A percentile compares a stretch with the other conserved stretches of the same genome.
These are phyloP conservation scores for Parastagonospora nodorum DNA, from an alignment of 2,329 filamentous ascomycete genomes.

Conservation along the genomic window DNA sequence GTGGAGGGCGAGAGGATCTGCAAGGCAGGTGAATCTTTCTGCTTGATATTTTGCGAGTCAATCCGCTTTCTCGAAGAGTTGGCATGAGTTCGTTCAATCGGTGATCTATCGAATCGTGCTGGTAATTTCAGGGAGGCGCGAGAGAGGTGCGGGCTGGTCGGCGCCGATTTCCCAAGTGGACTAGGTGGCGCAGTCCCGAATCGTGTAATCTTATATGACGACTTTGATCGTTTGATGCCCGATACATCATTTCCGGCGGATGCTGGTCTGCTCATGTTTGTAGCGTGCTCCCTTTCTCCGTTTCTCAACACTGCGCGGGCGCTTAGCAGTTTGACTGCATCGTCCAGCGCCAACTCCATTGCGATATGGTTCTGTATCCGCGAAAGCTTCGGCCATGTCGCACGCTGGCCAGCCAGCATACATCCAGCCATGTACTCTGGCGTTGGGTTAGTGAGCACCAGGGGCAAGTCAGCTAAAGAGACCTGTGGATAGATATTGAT, in stretches of 20 bases:
- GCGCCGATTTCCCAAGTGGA: slow-evolving; percentile 21
- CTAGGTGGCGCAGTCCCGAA: slow-evolving; percentile 27
- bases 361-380: slow-evolving; percentile 85
- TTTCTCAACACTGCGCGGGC: slow-evolving; percentile 72
- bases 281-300: slow-evolving; percentile 38
- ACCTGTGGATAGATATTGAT: slow-evolving; percentile 91
- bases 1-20: slow-evolving; percentile 39
- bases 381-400: slow-evolving; percentile 89
- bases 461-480: slow-evolving; percentile 72
- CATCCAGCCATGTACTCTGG: slow-evolving; percentile 83
- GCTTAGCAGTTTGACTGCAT: slow-evolving; percentile 71
- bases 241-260: slow-evolving; percentile 31
- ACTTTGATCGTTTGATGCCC: slow-evolving; percentile 15
- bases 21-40: slow-evolving; percentile 9
- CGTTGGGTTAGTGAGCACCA: slow-evolving; percentile 82
- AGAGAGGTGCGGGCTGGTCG: slow-evolving; percentile 22
- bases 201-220: slow-evolving; percentile 27
- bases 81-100: slow-evolving; percentile 18
- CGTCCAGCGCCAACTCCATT: slow-evolving; percentile 83
- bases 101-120: slow-evolving; percentile 5
- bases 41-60: not conserved
- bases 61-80: slow-evolving; percentile 7
- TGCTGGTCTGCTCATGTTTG: slow-evolving; percentile 52
- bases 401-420: slow-evolving; percentile 77
- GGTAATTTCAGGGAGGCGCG: slow-evolving; percentile 14